Percentiles rank a stretch among this genome's conserved stretches.
These are phyloP conservation scores for Dryas integrifolia DNA, from an alignment of 331 rosid species.

Conservation along the genomic window DNA sequence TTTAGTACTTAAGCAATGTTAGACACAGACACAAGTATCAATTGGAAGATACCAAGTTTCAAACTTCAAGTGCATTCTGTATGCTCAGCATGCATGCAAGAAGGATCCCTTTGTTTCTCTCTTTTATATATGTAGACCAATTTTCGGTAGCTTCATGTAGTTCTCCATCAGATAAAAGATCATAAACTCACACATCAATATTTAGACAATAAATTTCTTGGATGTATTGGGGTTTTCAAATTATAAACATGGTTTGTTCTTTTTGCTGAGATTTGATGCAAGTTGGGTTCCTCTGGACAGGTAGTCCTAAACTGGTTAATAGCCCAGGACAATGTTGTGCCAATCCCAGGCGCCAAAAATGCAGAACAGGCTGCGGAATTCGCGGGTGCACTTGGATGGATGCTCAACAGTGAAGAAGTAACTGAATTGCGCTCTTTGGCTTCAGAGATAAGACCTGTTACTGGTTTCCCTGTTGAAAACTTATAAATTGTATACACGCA, in stretches of 20 bases:
- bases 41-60: background rate
- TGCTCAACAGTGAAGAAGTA: constrained; percentile 54
- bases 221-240: background rate
- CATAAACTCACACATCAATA: background rate
- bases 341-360: constrained; percentile 87
- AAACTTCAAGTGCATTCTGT: background rate
- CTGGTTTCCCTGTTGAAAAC: constrained; percentile 79
- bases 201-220: background rate
- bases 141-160: background rate
- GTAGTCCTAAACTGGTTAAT: constrained; percentile 77
- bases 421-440: constrained; percentile 69
- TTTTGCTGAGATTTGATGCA: background rate
- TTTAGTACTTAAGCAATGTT: background rate
- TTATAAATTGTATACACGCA: constrained; percentile 23
- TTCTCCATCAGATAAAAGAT: background rate
- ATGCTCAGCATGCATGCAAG: background rate
- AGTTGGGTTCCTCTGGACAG: constrained; percentile 33
- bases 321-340: constrained; percentile 78
- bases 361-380: constrained; percentile 75
- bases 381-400: constrained; percentile 79
- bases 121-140: background rate
- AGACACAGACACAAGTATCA: background rate
- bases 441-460: constrained; percentile 49
- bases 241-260: background rate
- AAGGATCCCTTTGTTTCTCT: background rate